These are phyloP conservation scores for Rhinocladiella mackenziei DNA, from an alignment of 2,329 filamentous ascomycete species.

Conservation along the genomic window DNA sequence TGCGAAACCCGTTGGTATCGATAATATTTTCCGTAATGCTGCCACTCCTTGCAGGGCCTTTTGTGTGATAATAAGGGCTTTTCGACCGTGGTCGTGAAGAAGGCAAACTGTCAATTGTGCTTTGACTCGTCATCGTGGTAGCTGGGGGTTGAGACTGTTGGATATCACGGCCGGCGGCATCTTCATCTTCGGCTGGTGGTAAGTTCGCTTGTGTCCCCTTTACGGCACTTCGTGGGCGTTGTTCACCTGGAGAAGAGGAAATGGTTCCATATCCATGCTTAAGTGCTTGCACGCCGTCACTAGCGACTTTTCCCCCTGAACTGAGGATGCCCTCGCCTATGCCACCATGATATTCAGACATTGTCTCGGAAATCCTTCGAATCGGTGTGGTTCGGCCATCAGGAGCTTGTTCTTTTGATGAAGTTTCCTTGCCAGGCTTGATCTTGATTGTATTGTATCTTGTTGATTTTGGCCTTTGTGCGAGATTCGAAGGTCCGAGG, in stretches of 20 bases:
- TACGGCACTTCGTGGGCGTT: conserved; percentile 26
- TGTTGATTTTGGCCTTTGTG: conserved; percentile 57
- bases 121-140: conserved; percentile 22
- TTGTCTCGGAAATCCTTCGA: conserved; percentile 30
- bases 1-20: conserved; percentile 68
- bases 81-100: conserved; percentile 29
- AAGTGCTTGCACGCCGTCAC: conserved; percentile 62
- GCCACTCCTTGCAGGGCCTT: conserved; percentile 61
- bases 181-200: neutral
- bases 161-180: neutral
- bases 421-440: conserved; percentile 50
- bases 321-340: conserved; percentile 53
- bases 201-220: conserved; percentile 29
- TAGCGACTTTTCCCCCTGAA: conserved; percentile 55
- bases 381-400: conserved; percentile 38
- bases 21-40: conserved; percentile 77
- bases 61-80: conserved; percentile 38
- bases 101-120: conserved; percentile 28
- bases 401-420: conserved; percentile 36
- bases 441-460: conserved; percentile 63
- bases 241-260: conserved; percentile 22
- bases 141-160: conserved; percentile 10
- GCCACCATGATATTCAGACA: conserved; percentile 47
- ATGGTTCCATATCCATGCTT: conserved; percentile 52
- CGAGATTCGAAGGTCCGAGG: conserved; percentile 61